A percentile compares a stretch with the other conserved stretches of the same genome.
phyloP scores from a whole-genome alignment of 192 early-diverging fungal genomes.

The Coemansia sp. region DNA sequence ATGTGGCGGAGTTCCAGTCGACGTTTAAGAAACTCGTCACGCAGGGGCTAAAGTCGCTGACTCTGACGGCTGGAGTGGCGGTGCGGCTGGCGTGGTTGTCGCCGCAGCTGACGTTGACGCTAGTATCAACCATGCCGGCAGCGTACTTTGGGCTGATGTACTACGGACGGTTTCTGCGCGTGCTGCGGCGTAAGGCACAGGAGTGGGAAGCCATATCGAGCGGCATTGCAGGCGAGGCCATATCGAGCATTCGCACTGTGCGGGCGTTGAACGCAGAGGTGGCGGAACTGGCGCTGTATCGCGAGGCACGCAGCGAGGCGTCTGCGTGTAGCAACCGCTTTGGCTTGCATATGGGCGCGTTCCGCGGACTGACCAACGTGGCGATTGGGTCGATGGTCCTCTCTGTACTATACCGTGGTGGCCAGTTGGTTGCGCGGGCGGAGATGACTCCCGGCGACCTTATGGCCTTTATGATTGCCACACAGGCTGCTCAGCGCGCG shows the following conservation, averaged over 20 bases:
- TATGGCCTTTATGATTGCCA: slow-evolving; percentile 62
- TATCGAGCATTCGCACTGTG: slow-evolving; percentile 60
- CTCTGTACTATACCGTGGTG: slow-evolving; percentile 56
- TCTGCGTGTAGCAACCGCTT: slow-evolving; percentile 46
- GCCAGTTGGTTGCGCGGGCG: slow-evolving; percentile 42
- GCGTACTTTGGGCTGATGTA: slow-evolving; percentile 52
- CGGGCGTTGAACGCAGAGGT: slow-evolving; percentile 59
- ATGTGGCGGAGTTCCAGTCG: slow-evolving; percentile 60
- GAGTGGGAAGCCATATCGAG: slow-evolving; percentile 52
- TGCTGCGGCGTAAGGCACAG: slow-evolving; percentile 39
- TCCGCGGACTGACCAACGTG: slow-evolving; percentile 61
- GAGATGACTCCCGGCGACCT: slow-evolving; percentile 59
- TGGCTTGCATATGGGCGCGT: slow-evolving; percentile 61
- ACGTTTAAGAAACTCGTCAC: slow-evolving; percentile 63
- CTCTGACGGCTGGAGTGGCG: slow-evolving; percentile 56
- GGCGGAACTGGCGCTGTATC: slow-evolving; percentile 53
- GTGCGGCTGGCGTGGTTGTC: slow-evolving; percentile 57
- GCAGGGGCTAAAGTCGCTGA: slow-evolving; percentile 57
- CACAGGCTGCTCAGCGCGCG: slow-evolving; percentile 60
- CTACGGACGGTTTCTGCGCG: slow-evolving; percentile 59
- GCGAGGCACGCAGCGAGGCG: slow-evolving; percentile 40
- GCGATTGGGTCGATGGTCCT: slow-evolving; percentile 59
- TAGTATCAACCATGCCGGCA: slow-evolving; percentile 54
- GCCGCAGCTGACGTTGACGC: slow-evolving; percentile 52
- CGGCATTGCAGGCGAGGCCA: slow-evolving; percentile 59